phyloP scores from a whole-genome alignment of 371 early-diverging fungal genomes.

The Vairimorpha ceranae region DNA sequence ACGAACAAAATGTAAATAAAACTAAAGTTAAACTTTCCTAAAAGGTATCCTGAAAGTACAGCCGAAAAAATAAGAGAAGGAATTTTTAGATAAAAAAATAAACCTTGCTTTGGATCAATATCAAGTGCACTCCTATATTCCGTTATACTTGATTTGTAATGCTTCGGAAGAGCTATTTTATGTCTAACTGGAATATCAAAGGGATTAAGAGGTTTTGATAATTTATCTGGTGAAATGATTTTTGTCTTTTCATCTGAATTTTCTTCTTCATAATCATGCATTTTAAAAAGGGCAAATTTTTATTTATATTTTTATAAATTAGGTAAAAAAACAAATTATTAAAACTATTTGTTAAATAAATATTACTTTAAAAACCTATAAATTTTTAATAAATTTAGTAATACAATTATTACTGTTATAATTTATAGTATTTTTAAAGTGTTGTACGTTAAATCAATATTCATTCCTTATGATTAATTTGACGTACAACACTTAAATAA shows the following conservation, averaged over 20 bases:
- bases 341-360: too few relatives aligned
- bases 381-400: too few relatives aligned
- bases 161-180: not conserved
- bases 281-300: not conserved
- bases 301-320: not conserved
- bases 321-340: too few relatives aligned
- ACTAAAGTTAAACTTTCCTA: constrained; percentile 51
- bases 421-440: too few relatives aligned
- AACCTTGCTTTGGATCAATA: constrained; percentile 43
- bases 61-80: constrained; percentile 59
- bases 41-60: constrained; percentile 52
- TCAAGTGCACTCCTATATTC: constrained; percentile 55
- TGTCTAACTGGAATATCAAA: constrained; percentile 10
- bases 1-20: constrained; percentile 52
- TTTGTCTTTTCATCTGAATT: not conserved
- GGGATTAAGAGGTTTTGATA: constrained; percentile 33
- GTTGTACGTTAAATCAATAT: too few relatives aligned
- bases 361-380: too few relatives aligned
- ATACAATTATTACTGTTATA: too few relatives aligned
- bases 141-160: constrained; percentile 16
- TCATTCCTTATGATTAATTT: too few relatives aligned
- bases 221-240: not conserved
- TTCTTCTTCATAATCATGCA: not conserved
- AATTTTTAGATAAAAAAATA: constrained; percentile 52
- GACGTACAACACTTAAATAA: too few relatives aligned